Evolutionary conservation across 2,329 filamentous ascomycete genomes (phyloP).

Genomic region (Colletotrichum sp.): DNA sequence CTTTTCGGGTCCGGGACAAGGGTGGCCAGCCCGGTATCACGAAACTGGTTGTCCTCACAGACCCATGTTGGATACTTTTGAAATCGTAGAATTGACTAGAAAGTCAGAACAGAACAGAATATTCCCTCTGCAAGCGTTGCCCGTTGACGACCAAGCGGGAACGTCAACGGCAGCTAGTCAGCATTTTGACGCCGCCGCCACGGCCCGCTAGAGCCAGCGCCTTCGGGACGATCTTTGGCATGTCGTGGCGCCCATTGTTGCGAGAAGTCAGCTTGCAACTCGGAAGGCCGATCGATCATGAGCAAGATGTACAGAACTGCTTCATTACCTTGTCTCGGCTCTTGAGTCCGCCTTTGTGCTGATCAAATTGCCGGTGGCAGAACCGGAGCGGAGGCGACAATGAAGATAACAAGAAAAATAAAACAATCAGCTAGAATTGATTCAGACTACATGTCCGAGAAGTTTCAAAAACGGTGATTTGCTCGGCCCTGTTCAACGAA

Average conservation of each 20-base stretch:
- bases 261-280: background rate
- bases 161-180: background rate
- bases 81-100: background rate
- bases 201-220: background rate
- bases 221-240: background rate
- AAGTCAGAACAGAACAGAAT: accelerated
- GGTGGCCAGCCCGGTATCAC: background rate
- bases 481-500: background rate
- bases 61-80: background rate
- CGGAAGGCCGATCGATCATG: no score
- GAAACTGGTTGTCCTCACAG: background rate
- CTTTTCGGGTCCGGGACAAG: background rate
- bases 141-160: no score
- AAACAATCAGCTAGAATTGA: background rate
- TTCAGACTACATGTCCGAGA: background rate
- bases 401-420: no score
- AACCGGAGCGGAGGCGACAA: no score
- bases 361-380: background rate
- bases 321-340: background rate
- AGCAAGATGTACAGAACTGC: background rate
- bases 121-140: accelerated
- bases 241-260: background rate
- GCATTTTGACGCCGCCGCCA: background rate
- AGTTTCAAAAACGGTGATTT: background rate
- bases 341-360: background rate